Percentiles rank a stretch among this genome's conserved stretches.
Conservation (phyloP, 2,329 filamentous ascomycete genomes). For the Ceratocystis eucalypticola region DNA sequence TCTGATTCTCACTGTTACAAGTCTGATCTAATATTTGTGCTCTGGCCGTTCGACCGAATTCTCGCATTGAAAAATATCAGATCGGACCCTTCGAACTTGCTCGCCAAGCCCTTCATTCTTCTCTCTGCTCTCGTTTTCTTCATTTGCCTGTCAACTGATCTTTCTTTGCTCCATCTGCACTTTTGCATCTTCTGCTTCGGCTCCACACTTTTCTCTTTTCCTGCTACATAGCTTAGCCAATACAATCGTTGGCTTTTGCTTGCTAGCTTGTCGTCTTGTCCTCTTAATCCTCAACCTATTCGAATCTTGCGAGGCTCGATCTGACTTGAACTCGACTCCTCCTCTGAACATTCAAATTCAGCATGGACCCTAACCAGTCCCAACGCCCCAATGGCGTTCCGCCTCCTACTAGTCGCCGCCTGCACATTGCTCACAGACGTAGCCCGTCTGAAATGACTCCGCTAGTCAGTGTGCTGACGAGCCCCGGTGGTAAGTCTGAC, state of each 20-base stretch:
- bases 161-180: constrained; percentile 4
- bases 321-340: constrained; percentile 8
- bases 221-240: not conserved
- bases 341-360: constrained; percentile 25
- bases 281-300: constrained; percentile 2
- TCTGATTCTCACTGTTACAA: constrained; percentile 4
- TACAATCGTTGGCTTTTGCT: constrained; percentile 10
- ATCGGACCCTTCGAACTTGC: constrained; percentile 15
- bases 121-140: constrained; percentile 3
- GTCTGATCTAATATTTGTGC: constrained; percentile 7
- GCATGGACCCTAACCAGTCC: constrained; percentile 42
- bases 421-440: constrained; percentile 93
- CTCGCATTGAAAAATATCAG: constrained; percentile 18
- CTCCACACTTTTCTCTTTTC: not conserved
- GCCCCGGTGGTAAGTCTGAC: constrained; percentile 46
- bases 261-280: constrained; percentile 1
- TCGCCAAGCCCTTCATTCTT: constrained; percentile 1
- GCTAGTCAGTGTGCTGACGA: constrained; percentile 81
- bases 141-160: constrained; percentile 6
- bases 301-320: constrained; percentile 26
- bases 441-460: constrained; percentile 96
- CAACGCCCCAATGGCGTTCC: constrained; percentile 40
- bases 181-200: not conserved
- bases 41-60: constrained; percentile 16
- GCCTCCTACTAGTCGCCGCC: constrained; percentile 71